These are phyloP conservation scores for Tardiomyces depauwii DNA, from an alignment of 1,139 yeast genomes.

Conservation along the genomic window DNA sequence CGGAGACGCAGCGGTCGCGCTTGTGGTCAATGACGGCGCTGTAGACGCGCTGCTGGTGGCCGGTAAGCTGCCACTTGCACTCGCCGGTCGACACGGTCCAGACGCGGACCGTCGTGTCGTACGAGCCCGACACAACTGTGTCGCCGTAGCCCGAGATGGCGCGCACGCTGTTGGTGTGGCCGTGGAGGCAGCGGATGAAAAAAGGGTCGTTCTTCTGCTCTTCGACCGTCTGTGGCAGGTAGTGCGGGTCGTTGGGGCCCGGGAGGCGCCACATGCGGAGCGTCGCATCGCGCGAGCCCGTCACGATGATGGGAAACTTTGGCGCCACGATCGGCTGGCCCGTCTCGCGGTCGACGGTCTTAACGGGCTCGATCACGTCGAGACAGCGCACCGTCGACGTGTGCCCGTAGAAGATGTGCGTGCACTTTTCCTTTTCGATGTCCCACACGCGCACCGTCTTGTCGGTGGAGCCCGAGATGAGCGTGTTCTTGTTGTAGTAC, in stretches of 20 bases:
- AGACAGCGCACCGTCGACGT: conserved; percentile 87
- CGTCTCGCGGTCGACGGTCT: conserved; percentile 15
- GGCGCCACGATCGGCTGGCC: conserved; percentile 60
- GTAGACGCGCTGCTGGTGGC: conserved; percentile 82
- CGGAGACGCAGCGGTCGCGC: conserved; percentile 75
- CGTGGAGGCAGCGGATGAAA: conserved; percentile 62
- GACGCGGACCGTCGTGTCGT: conserved; percentile 82
- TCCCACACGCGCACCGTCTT: conserved; percentile 90
- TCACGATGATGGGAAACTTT: conserved; percentile 49
- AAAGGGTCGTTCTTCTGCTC: conserved; percentile 41
- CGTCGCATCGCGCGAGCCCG: conserved; percentile 89
- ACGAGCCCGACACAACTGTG: conserved; percentile 78
- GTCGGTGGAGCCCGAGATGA: conserved; percentile 89
- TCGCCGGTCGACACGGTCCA: conserved; percentile 77
- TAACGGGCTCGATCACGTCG: conserved; percentile 63
- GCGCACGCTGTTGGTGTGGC: conserved; percentile 82
- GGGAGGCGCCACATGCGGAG: conserved; percentile 86
- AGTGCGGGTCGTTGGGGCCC: conserved; percentile 32
- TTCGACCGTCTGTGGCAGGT: conserved; percentile 3
- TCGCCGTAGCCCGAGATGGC: conserved; percentile 83
- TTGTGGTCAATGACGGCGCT: conserved; percentile 72
- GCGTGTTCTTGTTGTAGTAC: conserved; percentile 54
- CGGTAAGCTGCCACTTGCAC: conserved; percentile 63
- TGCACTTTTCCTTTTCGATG: conserved; percentile 58
- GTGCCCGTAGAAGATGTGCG: conserved; percentile 83